Conservation (phyloP, 2,329 filamentous ascomycete genomes). For the Metarhizium anisopliae region DNA sequence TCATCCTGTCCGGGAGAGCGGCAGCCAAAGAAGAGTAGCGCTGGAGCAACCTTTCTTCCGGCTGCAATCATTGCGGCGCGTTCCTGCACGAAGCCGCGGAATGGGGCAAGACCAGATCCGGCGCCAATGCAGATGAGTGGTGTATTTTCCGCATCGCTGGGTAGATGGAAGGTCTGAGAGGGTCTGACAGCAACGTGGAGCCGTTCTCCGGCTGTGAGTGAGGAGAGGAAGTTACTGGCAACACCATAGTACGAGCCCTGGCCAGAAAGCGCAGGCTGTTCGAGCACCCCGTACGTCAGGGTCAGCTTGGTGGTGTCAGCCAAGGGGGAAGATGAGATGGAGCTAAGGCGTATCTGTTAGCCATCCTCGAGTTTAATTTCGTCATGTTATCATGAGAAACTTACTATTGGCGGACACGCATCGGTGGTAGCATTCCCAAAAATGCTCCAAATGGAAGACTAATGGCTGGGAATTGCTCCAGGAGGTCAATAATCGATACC, state of each 20-base stretch:
- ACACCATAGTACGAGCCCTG: conserved; percentile 48
- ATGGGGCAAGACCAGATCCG: conserved; percentile 51
- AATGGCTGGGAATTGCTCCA: conserved; percentile 53
- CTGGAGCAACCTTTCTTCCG: conserved; percentile 46
- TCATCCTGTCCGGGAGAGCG: conserved; percentile 45
- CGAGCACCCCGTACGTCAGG: conserved; percentile 60
- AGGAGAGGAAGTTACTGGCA: conserved; percentile 50
- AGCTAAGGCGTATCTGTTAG: conserved; percentile 24
- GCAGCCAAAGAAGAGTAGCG: conserved; percentile 59
- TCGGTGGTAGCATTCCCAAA: conserved; percentile 63
- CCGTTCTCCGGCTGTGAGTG: conserved; percentile 32
- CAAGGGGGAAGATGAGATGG: conserved; percentile 67
- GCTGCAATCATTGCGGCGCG: conserved; percentile 41
- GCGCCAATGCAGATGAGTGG: conserved; percentile 44
- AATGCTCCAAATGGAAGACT: conserved; percentile 57
- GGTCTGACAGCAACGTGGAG: conserved; percentile 41
- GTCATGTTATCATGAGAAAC: conserved; percentile 1
- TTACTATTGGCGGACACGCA: conserved; percentile 67
- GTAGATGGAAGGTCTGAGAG: conserved; percentile 38
- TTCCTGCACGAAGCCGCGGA: conserved; percentile 55
- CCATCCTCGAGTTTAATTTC: conserved; percentile 4
- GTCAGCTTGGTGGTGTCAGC: conserved; percentile 46
- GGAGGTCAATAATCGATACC: conserved; percentile 57
- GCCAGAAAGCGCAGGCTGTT: conserved; percentile 42
- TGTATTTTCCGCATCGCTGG: conserved; percentile 31